A percentile compares a stretch with the other conserved stretches of the same genome.
Evolutionary conservation across 495 filamentous ascomycete genomes (phyloP).

Genomic region (Tuber microsphaerosporum): DNA sequence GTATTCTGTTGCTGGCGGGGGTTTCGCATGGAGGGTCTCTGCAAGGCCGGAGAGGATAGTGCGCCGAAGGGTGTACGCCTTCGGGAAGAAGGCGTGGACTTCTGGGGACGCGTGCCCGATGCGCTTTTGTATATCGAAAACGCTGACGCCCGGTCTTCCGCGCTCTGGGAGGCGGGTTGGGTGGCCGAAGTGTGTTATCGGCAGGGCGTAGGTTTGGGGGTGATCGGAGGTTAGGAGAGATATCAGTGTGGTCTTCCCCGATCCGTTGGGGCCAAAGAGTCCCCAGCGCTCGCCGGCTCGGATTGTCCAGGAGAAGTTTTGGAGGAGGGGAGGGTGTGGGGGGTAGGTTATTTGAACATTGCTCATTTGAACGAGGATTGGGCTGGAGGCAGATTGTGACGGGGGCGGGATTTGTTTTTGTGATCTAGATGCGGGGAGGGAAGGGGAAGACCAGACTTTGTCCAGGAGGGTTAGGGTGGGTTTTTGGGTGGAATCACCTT

Average conservation of each 20-base stretch:
- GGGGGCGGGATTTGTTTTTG: neutral
- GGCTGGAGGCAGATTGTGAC: slow-evolving; percentile 22
- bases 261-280: slow-evolving; percentile 83
- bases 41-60: slow-evolving; percentile 79
- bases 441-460: slow-evolving; percentile 41
- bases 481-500: slow-evolving; percentile 45
- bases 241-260: slow-evolving; percentile 85
- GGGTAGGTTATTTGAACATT: slow-evolving; percentile 74
- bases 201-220: slow-evolving; percentile 83
- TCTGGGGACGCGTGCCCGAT: slow-evolving; percentile 91
- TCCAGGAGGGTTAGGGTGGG: slow-evolving; percentile 17
- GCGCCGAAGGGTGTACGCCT: slow-evolving; percentile 63
- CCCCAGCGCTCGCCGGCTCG: slow-evolving; percentile 80
- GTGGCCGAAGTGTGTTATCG: slow-evolving; percentile 75
- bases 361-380: slow-evolving; percentile 67
- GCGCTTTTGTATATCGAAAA: slow-evolving; percentile 83
- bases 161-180: slow-evolving; percentile 62
- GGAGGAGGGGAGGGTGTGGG: slow-evolving; percentile 51
- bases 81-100: slow-evolving; percentile 86
- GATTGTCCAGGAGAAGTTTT: slow-evolving; percentile 81
- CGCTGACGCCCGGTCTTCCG: slow-evolving; percentile 67
- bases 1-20: slow-evolving; percentile 53
- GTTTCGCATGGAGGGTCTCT: slow-evolving; percentile 70
- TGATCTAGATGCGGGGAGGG: slow-evolving; percentile 28
- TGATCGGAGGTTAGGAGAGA: slow-evolving; percentile 92